These are phyloP conservation scores for Zanthoxylum bungeanum DNA, from an alignment of 345 rosid species.

Conservation along the genomic window DNA sequence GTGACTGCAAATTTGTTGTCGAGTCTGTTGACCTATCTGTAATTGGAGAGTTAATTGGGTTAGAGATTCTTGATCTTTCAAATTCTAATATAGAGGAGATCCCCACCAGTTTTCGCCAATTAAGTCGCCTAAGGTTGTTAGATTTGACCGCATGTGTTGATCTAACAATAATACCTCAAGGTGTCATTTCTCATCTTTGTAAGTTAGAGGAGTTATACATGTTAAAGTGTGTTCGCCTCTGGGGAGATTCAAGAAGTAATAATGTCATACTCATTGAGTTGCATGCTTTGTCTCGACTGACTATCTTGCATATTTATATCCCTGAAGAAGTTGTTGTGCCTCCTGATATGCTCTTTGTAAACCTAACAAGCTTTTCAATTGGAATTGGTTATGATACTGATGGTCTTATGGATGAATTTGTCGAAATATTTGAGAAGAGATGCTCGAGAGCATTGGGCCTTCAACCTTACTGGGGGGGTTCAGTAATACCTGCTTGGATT, in stretches of 20 bases:
- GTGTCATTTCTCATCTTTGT: neutral
- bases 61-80: neutral
- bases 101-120: neutral
- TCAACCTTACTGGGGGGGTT: neutral
- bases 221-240: too few species aligned
- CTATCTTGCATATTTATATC: neutral
- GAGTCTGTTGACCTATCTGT: neutral
- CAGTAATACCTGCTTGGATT: neutral
- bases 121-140: neutral
- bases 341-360: neutral
- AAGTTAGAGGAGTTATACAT: neutral
- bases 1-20: neutral
- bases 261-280: neutral
- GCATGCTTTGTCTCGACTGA: neutral
- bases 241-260: neutral
- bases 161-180: neutral
- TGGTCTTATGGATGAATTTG: accelerated
- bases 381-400: neutral
- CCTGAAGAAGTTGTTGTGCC: neutral
- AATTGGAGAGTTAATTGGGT: neutral
- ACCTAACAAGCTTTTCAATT: neutral
- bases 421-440: neutral
- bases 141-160: neutral
- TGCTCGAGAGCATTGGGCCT: neutral
- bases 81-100: neutral